Conservation (phyloP, 345 rosid genomes). For the Camelina hispida region DNA sequence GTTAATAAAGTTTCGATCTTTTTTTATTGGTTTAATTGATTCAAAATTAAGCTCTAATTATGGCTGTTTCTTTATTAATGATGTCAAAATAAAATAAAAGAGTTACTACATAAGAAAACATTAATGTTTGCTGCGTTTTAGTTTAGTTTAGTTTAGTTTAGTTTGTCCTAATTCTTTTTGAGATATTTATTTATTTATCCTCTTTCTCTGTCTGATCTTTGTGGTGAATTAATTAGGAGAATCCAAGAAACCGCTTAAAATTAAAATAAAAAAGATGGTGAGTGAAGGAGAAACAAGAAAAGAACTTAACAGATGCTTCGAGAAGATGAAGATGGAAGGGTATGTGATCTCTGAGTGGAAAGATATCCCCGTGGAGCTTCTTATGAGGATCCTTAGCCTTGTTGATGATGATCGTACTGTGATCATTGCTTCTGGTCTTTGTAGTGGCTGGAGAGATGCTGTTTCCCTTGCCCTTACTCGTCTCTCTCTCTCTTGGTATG, state of each 20-base stretch:
- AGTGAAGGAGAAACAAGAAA: constrained; percentile 5
- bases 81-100: background rate
- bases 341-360: constrained; percentile 68
- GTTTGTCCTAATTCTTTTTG: constrained; percentile 2
- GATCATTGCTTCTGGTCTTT: constrained; percentile 84
- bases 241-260: constrained; percentile 25
- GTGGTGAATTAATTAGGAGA: constrained; percentile 7
- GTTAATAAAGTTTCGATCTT: too few relatives aligned
- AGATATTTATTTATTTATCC: constrained; percentile 12
- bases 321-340: constrained; percentile 58
- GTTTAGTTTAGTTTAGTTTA: background rate
- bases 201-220: background rate
- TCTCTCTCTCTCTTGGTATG: constrained; percentile 82
- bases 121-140: constrained; percentile 27
- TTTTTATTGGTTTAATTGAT: too few relatives aligned
- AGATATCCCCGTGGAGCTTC: constrained; percentile 87
- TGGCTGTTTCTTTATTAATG: background rate
- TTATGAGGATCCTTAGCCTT: constrained; percentile 69
- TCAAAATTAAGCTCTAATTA: background rate
- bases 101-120: background rate
- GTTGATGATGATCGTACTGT: constrained; percentile 79
- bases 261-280: constrained; percentile 6
- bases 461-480: constrained; percentile 74
- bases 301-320: constrained; percentile 3
- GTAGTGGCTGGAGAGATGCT: constrained; percentile 95